Evolutionary conservation across 148 eudicot genomes (phyloP).

Genomic region (Polygonum aviculare): DNA sequence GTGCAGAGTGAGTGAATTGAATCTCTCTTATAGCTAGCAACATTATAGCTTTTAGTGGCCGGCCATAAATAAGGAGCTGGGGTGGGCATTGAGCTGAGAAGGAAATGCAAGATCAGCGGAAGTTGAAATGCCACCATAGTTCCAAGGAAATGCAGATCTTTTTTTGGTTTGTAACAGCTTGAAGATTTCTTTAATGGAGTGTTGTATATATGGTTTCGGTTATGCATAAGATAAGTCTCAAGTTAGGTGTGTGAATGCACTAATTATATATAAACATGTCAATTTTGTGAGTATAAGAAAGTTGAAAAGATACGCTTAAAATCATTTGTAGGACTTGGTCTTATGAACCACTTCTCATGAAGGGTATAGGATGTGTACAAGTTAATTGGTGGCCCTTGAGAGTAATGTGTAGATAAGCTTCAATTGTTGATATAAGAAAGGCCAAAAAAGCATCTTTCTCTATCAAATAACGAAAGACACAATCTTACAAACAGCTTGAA

Average conservation of each 20-base stretch:
- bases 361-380: not conserved
- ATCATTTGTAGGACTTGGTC: not conserved
- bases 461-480: not conserved
- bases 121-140: not conserved
- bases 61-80: not conserved
- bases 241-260: not conserved
- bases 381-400: not conserved
- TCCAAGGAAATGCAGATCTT: not conserved
- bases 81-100: not conserved
- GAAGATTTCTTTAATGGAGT: not conserved
- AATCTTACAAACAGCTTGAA: not conserved
- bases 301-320: not conserved
- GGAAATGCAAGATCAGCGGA: not conserved
- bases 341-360: not conserved
- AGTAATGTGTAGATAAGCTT: not conserved
- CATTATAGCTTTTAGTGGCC: not conserved
- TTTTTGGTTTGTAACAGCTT: not conserved
- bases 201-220: not conserved
- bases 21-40: not conserved
- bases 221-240: not conserved
- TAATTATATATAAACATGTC: not conserved
- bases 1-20: conserved; percentile 14
- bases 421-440: not conserved
- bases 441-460: conserved; percentile 16
- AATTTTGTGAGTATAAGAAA: not conserved